phyloP scores from a whole-genome alignment of 495 filamentous ascomycete genomes.

The Daldinia loculata region DNA sequence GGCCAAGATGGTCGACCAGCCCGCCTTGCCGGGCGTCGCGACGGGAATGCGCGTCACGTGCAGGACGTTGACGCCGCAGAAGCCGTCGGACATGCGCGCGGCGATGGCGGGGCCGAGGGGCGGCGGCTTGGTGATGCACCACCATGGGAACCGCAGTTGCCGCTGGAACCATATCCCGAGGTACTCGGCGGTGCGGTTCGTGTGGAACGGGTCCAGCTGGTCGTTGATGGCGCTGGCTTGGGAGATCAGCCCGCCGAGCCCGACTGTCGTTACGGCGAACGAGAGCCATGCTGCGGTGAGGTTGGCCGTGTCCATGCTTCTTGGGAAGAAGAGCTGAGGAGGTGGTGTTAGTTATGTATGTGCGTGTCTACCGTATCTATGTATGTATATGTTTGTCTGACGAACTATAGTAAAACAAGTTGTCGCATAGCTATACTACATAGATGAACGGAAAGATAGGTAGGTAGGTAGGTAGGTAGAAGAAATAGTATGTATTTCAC shows the following conservation, averaged over 20 bases:
- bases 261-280: constrained; percentile 43
- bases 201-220: constrained; percentile 45
- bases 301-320: constrained; percentile 39
- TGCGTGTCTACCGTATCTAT: too few species aligned
- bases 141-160: constrained; percentile 31
- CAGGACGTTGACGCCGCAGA: constrained; percentile 33
- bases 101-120: constrained; percentile 42
- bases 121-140: constrained; percentile 38
- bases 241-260: constrained; percentile 44
- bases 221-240: constrained; percentile 46
- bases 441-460: neutral
- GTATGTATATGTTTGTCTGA: too few species aligned
- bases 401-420: neutral
- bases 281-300: constrained; percentile 45
- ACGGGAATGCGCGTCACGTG: constrained; percentile 34
- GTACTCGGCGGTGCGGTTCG: constrained; percentile 36
- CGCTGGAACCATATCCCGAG: constrained; percentile 44
- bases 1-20: constrained; percentile 30
- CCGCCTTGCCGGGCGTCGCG: constrained; percentile 18
- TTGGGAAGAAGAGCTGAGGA: neutral
- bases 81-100: constrained; percentile 40
- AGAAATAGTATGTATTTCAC: too few species aligned
- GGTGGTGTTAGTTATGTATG: neutral
- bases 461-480: too few species aligned
- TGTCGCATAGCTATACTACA: neutral